These are phyloP conservation scores for Mrakia gelida DNA, from an alignment of 768 basidiomycete species.

Conservation along the genomic window DNA sequence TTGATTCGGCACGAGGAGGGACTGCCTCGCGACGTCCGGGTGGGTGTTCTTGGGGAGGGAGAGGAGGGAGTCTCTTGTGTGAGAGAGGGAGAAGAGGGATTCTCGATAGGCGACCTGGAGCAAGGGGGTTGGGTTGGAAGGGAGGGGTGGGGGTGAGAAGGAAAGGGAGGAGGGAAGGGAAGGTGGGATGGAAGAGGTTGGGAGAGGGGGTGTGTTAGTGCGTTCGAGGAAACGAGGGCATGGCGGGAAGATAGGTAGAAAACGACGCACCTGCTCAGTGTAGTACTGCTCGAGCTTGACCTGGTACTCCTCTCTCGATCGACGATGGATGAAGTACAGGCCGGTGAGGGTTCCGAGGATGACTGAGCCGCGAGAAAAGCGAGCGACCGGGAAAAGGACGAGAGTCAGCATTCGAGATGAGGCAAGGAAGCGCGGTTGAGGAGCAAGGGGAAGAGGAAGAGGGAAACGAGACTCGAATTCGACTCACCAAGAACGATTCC, in stretches of 20 bases:
- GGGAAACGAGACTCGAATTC: not conserved
- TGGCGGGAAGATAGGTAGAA: not conserved
- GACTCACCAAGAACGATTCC: slow-evolving; percentile 67
- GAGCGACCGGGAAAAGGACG: not conserved
- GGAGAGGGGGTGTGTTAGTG: too few species aligned
- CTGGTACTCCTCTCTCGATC: slow-evolving; percentile 68
- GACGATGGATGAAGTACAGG: slow-evolving; percentile 66
- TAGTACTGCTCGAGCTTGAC: slow-evolving; percentile 84
- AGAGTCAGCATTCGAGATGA: not conserved
- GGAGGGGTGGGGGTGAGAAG: not conserved
- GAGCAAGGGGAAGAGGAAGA: not conserved
- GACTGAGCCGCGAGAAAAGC: slow-evolving; percentile 50
- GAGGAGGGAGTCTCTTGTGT: slow-evolving; percentile 30
- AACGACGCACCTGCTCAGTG: slow-evolving; percentile 65
- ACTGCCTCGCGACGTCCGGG: slow-evolving; percentile 23
- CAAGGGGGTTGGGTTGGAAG: not conserved
- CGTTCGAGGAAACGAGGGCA: too few species aligned
- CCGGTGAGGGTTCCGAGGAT: slow-evolving; percentile 67
- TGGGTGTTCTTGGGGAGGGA: slow-evolving; percentile 24
- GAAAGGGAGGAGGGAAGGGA: not conserved
- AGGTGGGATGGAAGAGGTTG: not conserved
- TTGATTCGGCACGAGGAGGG: slow-evolving; percentile 21
- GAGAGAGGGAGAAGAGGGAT: slow-evolving; percentile 24
- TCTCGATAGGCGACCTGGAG: slow-evolving; percentile 30
- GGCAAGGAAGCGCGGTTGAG: not conserved